Conservation (phyloP, 1,139 yeast genomes). For the Zygosaccharomyces pseudobailii region DNA sequence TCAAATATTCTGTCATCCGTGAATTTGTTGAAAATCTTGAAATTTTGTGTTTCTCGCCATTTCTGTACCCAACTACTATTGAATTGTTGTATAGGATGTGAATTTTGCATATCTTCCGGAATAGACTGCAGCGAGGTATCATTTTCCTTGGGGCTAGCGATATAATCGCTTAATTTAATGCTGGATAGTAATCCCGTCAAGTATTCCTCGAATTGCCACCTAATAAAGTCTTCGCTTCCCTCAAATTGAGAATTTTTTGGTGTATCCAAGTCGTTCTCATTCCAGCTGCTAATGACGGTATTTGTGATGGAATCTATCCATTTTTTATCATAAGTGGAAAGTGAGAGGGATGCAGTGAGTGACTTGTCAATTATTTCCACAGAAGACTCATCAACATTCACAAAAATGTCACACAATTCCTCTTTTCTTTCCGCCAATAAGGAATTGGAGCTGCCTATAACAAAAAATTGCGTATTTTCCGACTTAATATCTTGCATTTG, state of each 20-base stretch:
- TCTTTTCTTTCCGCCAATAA: conserved; percentile 64
- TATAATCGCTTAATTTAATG: conserved; percentile 62
- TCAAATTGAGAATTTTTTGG: conserved; percentile 47
- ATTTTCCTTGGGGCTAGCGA: conserved; percentile 38
- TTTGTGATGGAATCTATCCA: conserved; percentile 48
- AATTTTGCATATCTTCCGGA: conserved; percentile 20
- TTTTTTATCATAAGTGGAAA: conserved; percentile 64
- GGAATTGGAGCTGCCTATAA: conserved; percentile 87
- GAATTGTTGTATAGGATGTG: conserved; percentile 48
- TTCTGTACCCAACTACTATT: conserved; percentile 50
- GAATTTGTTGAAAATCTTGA: conserved; percentile 57
- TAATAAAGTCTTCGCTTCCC: conserved; percentile 87
- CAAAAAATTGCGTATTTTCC: conserved; percentile 55
- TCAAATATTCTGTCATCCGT: conserved; percentile 91
- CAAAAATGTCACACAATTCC: conserved; percentile 51
- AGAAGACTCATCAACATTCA: conserved; percentile 48
- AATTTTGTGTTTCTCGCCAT: conserved; percentile 71
- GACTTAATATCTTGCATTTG: conserved; percentile 71
- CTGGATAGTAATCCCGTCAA: conserved; percentile 69
- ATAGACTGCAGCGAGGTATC: conserved; percentile 30
- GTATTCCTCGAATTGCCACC: conserved; percentile 88
- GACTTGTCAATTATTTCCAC: conserved; percentile 43
- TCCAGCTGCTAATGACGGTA: conserved; percentile 35
- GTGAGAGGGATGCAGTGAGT: conserved; percentile 42
- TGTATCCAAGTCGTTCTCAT: conserved; percentile 40